phyloP scores from a whole-genome alignment of 2,329 filamentous ascomycete species.

The Clathrospora elynae region DNA sequence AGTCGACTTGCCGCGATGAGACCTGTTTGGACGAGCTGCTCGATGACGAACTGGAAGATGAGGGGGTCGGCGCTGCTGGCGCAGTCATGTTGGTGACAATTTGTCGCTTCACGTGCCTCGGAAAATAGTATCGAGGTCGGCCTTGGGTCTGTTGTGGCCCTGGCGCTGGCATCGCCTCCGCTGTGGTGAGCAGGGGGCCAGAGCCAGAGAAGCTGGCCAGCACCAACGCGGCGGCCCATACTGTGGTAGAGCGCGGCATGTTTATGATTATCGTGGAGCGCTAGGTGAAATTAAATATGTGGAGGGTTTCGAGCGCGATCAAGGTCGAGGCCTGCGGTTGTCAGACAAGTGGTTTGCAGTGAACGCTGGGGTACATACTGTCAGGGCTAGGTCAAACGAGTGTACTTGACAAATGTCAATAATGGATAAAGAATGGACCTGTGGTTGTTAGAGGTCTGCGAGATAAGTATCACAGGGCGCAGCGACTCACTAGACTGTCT shows the following conservation, averaged over 20 bases:
- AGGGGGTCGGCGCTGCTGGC: constrained; percentile 31
- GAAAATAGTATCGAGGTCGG: constrained; percentile 55
- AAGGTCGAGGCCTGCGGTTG: constrained; percentile 21
- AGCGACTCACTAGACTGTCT: constrained; percentile 46
- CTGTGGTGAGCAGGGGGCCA: constrained; percentile 52
- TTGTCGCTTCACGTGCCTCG: constrained; percentile 54
- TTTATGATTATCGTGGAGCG: constrained; percentile 42
- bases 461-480: background rate
- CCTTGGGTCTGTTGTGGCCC: constrained; percentile 41
- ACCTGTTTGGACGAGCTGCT: no score
- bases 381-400: constrained; percentile 55
- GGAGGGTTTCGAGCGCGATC: constrained; percentile 27
- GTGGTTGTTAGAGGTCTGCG: constrained; percentile 22
- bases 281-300: constrained; percentile 35
- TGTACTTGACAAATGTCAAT: constrained; percentile 57
- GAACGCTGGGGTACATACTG: constrained; percentile 33
- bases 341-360: constrained; percentile 20
- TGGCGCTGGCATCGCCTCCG: constrained; percentile 56
- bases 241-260: constrained; percentile 53
- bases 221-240: constrained; percentile 55
- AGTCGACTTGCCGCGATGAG: constrained; percentile 30
- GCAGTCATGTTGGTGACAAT: constrained; percentile 45
- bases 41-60: constrained; percentile 22
- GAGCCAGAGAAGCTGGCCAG: constrained; percentile 54
- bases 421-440: constrained; percentile 47